Percentiles rank a stretch among this genome's conserved stretches.
Conservation (phyloP, 139 green algal species). For the Monoraphidium neglectum region DNA sequence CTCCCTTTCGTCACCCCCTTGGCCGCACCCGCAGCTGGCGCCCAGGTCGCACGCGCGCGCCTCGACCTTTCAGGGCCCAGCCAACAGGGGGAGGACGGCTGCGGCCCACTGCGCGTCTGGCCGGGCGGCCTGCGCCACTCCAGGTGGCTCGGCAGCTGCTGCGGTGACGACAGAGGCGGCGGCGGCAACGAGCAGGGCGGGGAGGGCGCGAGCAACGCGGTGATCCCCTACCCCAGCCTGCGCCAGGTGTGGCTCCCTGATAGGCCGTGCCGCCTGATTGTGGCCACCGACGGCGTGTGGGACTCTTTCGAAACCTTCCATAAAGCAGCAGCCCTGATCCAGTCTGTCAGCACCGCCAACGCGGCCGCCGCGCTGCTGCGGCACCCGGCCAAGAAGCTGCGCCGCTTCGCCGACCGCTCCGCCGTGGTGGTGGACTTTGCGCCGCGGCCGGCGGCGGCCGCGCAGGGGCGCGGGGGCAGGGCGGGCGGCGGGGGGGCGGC, state of each 20-base stretch:
- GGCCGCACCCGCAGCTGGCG: conserved; percentile 8
- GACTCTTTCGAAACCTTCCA: conserved; percentile 23
- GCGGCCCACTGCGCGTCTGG: conserved; percentile 32
- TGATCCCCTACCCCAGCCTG: conserved; percentile 21
- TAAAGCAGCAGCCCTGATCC: conserved; percentile 10
- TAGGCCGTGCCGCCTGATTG: conserved; percentile 17
- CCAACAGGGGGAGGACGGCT: conserved; percentile 2
- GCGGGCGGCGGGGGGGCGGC: too few relatives aligned
- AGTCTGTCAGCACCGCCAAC: conserved; percentile 4
- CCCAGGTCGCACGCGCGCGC: conserved; percentile 6
- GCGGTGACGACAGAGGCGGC: too few relatives aligned
- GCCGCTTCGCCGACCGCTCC: not conserved
- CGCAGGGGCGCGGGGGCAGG: too few relatives aligned
- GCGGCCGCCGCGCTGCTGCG: conserved; percentile 14
- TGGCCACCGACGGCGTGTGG: conserved; percentile 18
- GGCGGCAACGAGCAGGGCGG: too few relatives aligned
- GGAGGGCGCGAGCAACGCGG: not conserved
- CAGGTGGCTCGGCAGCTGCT: conserved; percentile 13
- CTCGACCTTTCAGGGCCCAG: conserved; percentile 22
- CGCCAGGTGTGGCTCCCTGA: conserved; percentile 17
- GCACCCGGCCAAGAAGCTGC: conserved; percentile 3
- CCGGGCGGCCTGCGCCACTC: conserved; percentile 34
- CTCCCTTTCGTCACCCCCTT: too few relatives aligned
- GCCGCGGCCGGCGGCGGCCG: too few relatives aligned
- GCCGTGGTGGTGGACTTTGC: conserved; percentile 26